Conservation (phyloP, 306 rosid species). For the Casuarina cunninghamiana region DNA sequence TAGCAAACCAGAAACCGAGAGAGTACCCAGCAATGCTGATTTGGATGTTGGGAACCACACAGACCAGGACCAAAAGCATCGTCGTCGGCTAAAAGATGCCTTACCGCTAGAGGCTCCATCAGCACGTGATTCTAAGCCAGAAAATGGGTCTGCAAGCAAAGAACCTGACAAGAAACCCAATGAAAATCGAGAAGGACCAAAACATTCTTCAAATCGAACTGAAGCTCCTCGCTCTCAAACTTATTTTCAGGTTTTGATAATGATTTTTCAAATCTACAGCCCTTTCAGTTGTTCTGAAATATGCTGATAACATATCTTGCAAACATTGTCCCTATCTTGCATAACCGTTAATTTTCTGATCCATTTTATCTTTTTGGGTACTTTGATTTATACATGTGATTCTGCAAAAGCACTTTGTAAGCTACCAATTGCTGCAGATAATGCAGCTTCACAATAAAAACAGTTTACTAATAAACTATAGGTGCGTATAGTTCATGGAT, state of each 20-base stretch:
- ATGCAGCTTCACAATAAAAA: neutral
- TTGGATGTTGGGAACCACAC: constrained; percentile 34
- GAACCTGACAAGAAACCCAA: constrained; percentile 42
- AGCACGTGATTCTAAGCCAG: constrained; percentile 41
- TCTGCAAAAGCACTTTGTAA: neutral
- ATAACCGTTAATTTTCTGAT: neutral
- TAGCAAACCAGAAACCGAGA: constrained; percentile 47
- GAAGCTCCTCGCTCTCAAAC: constrained; percentile 60
- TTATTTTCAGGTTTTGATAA: constrained; percentile 55
- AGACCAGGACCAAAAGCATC: constrained; percentile 48
- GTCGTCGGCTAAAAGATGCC: constrained; percentile 34
- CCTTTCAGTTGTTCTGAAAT: neutral
- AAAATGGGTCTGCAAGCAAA: constrained; percentile 36
- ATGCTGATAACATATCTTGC: neutral
- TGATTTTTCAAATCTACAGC: neutral
- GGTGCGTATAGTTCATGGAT: neutral
- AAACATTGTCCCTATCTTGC: neutral
- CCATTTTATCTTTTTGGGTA: neutral
- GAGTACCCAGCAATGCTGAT: constrained; percentile 29
- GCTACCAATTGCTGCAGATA: neutral
- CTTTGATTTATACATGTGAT: neutral
- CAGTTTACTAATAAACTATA: neutral
- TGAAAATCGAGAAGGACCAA: constrained; percentile 33
- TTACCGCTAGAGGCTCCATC: constrained; percentile 37
- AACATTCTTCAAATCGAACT: constrained; percentile 42